phyloP scores from a whole-genome alignment of 164 flowering plant genomes.

The Macadamia integrifolia region DNA sequence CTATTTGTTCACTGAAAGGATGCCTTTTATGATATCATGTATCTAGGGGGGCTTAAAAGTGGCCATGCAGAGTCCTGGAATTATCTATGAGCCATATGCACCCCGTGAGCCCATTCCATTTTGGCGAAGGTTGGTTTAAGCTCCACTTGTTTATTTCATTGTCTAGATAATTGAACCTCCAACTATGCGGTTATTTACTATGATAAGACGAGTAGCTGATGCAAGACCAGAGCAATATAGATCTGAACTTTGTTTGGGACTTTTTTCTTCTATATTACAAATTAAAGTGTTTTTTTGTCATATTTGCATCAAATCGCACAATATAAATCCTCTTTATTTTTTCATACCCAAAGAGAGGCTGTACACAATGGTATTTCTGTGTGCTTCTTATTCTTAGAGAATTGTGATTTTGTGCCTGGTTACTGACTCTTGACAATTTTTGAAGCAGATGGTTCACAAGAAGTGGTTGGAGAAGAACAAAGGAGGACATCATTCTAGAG shows the following conservation, averaged over 20 bases:
- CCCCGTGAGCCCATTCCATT: slow-evolving; percentile 69
- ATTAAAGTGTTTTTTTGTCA: too few relatives aligned
- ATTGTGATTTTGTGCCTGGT: not conserved
- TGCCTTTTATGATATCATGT: slow-evolving; percentile 5
- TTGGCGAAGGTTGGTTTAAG: slow-evolving; percentile 60
- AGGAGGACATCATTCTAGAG: slow-evolving; percentile 82
- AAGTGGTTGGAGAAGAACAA: slow-evolving; percentile 91
- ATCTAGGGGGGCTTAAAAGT: slow-evolving; percentile 65
- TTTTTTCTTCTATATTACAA: too few relatives aligned
- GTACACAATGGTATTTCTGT: not conserved
- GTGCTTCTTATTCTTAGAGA: not conserved
- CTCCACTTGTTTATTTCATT: slow-evolving; percentile 6
- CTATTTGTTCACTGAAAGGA: not conserved
- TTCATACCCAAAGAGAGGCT: not conserved
- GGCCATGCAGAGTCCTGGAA: slow-evolving; percentile 78
- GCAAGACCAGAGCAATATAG: not conserved
- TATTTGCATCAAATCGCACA: not conserved
- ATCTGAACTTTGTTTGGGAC: too few relatives aligned
- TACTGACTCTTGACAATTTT: slow-evolving; percentile 10
- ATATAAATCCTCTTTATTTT: slow-evolving; percentile 3
- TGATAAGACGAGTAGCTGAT: too few relatives aligned
- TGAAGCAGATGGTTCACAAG: slow-evolving; percentile 80
- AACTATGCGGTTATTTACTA: not conserved
- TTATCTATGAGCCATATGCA: slow-evolving; percentile 84
- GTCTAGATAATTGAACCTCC: not conserved